A percentile compares a stretch with the other conserved stretches of the same genome.
Conservation (phyloP, 495 filamentous ascomycete genomes). For the Tetracladium marchalianum region DNA sequence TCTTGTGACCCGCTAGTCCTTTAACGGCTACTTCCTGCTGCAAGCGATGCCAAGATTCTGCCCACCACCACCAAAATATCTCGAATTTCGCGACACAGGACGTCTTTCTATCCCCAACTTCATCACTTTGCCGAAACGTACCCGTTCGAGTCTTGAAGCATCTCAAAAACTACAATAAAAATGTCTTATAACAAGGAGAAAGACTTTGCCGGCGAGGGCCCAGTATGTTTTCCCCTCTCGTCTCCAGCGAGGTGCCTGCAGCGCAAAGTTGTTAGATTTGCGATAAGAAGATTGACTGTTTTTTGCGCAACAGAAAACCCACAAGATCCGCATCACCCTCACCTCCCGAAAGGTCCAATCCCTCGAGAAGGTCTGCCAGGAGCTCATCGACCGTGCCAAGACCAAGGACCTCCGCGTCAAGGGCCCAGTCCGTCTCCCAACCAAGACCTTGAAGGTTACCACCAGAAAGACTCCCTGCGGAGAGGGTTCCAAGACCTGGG, state of each 20-base stretch:
- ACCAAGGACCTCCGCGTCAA: constrained; percentile 97
- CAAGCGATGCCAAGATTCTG: too few species aligned
- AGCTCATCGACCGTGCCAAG: constrained; percentile 98
- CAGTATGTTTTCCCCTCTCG: constrained; percentile 36
- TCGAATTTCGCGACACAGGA: too few species aligned
- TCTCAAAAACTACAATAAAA: constrained; percentile 16
- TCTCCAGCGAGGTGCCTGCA: not conserved
- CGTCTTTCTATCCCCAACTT: constrained; percentile 28
- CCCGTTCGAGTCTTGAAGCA: constrained; percentile 58
- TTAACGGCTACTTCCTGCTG: too few species aligned
- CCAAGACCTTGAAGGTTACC: constrained; percentile 93
- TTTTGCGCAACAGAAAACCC: constrained; percentile 60
- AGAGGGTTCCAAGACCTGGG: constrained; percentile 99
- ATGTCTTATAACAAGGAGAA: constrained; percentile 96
- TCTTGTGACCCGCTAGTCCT: too few species aligned
- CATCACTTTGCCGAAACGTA: constrained; percentile 76
- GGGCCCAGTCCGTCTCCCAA: constrained; percentile 97
- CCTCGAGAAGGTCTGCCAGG: constrained; percentile 96
- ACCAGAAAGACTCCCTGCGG: constrained; percentile 95
- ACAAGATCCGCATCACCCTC: constrained; percentile 98
- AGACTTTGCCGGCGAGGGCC: constrained; percentile 86
- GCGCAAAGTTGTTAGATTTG: not conserved
- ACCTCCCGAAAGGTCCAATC: constrained; percentile 84
- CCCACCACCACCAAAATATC: too few species aligned
- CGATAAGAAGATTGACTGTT: not conserved